Evolutionary conservation across 371 early-diverging fungal species (phyloP), one percentile per base, ranked within the genome.

Genomic region (Blastocladiella emersonii): DNA sequence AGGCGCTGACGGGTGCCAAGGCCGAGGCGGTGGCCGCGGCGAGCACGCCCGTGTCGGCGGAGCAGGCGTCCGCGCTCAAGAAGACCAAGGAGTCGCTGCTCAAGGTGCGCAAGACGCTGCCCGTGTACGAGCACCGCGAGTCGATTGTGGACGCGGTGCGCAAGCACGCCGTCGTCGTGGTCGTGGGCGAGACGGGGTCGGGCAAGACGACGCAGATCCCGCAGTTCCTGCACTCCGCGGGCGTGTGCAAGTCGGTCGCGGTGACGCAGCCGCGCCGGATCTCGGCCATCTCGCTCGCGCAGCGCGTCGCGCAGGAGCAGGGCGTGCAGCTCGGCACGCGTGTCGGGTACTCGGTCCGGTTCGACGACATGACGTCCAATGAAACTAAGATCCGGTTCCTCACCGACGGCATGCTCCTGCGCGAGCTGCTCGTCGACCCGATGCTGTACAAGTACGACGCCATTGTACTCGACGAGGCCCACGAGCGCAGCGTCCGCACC

Each of bases 201-300:
- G 99, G 99, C 15, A 99, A 99, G 72, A 98, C 98, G 0, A 99
- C 99, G 7, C 98, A 99, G 73, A 79, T 99, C 34, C 98, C 99
- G 2, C 98, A 99, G 73, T 99, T 97, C 70, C 75, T 99, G 19
- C 85, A 86, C 66, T 98, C 98, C 68, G 91, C 48, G 10, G 98
- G 8, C 95, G 85, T 70, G 85, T 86, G 23, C 81, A 87, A 67
- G 4, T 83, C 83, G 30, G 85, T 98, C 59, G 93, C 92, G 0
- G 77, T 95, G 45, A 97, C 99, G 0, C 99, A 98, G 70, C 99
- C 99, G 0, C 83, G 99, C 67, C 76, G 98, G 68, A 95, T 99
- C 7, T 98, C 99, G n/a, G 96, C 98, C 55, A 92, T 92, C 43
- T 90, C 90, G 51, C 84, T 98, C 56, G 93, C 98, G 0, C 84